These are phyloP conservation scores for Otatea glauca DNA, from an alignment of 176 grass and related monocot species.

Conservation along the genomic window DNA sequence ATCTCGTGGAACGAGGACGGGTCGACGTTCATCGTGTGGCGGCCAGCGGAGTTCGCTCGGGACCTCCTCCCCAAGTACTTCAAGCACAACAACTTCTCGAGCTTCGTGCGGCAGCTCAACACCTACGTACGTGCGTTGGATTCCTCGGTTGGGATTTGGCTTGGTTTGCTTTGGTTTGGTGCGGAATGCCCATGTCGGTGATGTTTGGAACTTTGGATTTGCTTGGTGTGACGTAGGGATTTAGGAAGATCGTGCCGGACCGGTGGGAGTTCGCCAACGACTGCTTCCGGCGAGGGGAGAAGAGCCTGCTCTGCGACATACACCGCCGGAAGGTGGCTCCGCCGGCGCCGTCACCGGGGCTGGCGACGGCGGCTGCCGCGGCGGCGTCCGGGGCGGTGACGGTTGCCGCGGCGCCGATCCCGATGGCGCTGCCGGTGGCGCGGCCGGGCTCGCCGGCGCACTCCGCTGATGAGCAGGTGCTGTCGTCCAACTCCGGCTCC, in stretches of 20 bases:
- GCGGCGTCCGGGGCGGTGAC: slow-evolving; percentile 39
- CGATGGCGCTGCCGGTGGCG: slow-evolving; percentile 56
- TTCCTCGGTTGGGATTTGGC: slow-evolving; percentile 7
- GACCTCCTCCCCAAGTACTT: slow-evolving; percentile 93
- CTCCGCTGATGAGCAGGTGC: slow-evolving; percentile 72
- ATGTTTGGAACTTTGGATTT: slow-evolving; percentile 29
- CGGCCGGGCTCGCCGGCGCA: slow-evolving; percentile 51
- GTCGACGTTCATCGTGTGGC: slow-evolving; percentile 89
- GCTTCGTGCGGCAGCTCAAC: slow-evolving; percentile 96
- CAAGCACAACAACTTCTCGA: slow-evolving; percentile 99
- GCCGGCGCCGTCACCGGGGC: slow-evolving; percentile 2
- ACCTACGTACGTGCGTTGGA: slow-evolving; percentile 62
- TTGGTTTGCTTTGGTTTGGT: not conserved
- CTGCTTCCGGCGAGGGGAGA: slow-evolving; percentile 72
- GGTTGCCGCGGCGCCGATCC: slow-evolving; percentile 53
- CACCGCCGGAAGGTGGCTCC: slow-evolving; percentile 66
- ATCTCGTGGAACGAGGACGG: slow-evolving; percentile 95
- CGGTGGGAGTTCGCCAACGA: slow-evolving; percentile 94
- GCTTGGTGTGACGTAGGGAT: slow-evolving; percentile 71
- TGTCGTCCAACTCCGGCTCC: slow-evolving; percentile 65
- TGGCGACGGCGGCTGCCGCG: slow-evolving; percentile 3
- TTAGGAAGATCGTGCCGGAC: slow-evolving; percentile 84
- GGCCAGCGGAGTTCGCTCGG: slow-evolving; percentile 82
- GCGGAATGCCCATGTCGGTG: slow-evolving; percentile 31
- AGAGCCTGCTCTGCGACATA: slow-evolving; percentile 73